These are phyloP conservation scores for Aspergillus conjunctus DNA, from an alignment of 495 filamentous ascomycete genomes.

Conservation along the genomic window DNA sequence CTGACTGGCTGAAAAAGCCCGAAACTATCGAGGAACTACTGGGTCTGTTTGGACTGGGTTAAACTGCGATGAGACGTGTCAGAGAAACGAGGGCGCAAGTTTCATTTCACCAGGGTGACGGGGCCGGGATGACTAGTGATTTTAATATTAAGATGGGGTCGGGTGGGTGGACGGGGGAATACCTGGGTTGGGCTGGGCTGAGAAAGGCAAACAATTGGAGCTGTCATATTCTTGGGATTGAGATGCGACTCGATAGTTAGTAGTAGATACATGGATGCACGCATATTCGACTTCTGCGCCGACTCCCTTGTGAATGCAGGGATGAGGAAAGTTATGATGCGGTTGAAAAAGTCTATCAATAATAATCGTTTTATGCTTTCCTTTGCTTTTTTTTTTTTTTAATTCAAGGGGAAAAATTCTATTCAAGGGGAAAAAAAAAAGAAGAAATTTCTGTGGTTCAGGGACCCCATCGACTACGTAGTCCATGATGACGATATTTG, in stretches of 20 bases:
- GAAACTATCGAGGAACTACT: constrained; percentile 4
- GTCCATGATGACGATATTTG: constrained; percentile 14
- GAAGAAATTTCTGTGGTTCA: neutral
- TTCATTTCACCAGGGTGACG: too few relatives aligned
- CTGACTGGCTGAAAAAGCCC: constrained; percentile 2
- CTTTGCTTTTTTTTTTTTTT: neutral
- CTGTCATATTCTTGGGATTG: constrained; percentile 16
- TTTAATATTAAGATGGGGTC: neutral
- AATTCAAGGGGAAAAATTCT: constrained; percentile 6
- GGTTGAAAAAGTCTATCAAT: neutral
- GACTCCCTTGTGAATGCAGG: constrained; percentile 4
- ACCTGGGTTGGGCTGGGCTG: constrained; percentile 6
- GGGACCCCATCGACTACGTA: constrained; percentile 10
- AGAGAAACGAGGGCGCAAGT: neutral
- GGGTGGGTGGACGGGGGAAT: neutral
- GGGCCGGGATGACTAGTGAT: neutral
- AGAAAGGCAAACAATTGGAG: constrained; percentile 7
- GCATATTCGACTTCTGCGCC: neutral
- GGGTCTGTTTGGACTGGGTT: neutral
- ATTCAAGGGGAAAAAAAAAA: constrained; percentile 7
- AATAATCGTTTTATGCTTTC: neutral
- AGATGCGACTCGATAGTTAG: constrained; percentile 5
- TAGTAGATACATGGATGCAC: constrained; percentile 6
- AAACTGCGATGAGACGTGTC: neutral
- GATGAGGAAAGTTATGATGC: neutral